phyloP scores from a whole-genome alignment of 1,284 basidiomycete genomes.

The Vanrija humicola region DNA sequence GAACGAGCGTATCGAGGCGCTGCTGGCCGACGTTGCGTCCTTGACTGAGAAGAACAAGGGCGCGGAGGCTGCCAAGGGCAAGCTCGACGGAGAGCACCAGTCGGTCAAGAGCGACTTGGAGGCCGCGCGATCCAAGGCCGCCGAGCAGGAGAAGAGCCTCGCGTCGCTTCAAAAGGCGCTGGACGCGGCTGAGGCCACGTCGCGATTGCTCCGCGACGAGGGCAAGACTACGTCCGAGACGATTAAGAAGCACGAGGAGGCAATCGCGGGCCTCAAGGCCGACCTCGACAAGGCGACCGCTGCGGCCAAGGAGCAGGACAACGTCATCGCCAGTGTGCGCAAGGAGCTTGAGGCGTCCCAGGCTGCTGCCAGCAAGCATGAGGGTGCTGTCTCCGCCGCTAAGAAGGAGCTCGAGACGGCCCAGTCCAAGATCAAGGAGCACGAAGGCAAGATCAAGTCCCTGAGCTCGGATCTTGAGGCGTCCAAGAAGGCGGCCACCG shows the following conservation, averaged over 20 bases:
- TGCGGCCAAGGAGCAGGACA: conserved; percentile 5
- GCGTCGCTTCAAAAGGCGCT: conserved; percentile 8
- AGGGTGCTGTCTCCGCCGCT: neutral
- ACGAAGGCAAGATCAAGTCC: neutral
- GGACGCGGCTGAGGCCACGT: conserved; percentile 5
- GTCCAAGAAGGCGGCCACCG: neutral
- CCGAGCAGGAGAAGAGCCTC: conserved; percentile 11
- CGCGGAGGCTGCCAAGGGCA: conserved; percentile 14
- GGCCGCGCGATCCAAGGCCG: neutral
- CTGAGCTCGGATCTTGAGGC: conserved; percentile 2
- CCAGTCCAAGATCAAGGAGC: neutral
- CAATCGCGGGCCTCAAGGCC: neutral
- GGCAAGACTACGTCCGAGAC: neutral
- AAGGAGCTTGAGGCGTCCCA: conserved; percentile 2
- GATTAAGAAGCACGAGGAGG: conserved; percentile 5
- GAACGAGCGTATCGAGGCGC: neutral
- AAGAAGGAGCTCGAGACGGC: conserved; percentile 3
- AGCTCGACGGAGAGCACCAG: conserved; percentile 20
- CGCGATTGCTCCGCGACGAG: neutral
- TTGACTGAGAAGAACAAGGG: conserved; percentile 8
- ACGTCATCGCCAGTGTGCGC: neutral
- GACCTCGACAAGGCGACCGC: conserved; percentile 2
- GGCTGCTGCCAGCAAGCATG: neutral
- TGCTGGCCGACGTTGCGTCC: conserved; percentile 3
- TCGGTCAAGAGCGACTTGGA: neutral